Conservation (phyloP, 73 alveolate species). For the Uronychia setigera region DNA sequence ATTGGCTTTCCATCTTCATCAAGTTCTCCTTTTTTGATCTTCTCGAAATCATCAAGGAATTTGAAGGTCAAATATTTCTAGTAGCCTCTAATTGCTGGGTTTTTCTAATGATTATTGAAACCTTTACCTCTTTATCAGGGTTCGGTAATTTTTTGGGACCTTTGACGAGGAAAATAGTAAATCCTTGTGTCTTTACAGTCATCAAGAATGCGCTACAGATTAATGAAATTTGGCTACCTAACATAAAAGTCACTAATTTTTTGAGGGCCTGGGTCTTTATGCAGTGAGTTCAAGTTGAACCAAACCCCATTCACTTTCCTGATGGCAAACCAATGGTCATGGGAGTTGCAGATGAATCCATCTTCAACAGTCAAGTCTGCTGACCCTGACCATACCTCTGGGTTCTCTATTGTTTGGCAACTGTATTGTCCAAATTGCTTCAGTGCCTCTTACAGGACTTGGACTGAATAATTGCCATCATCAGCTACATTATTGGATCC, state of each 20-base stretch:
- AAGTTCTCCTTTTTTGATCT: slow-evolving; percentile 53
- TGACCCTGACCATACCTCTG: slow-evolving; percentile 61
- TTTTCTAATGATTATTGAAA: slow-evolving; percentile 67
- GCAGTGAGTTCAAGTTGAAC: slow-evolving; percentile 93
- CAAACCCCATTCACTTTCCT: slow-evolving; percentile 90
- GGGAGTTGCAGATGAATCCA: slow-evolving; percentile 90
- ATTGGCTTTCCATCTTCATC: slow-evolving; percentile 64
- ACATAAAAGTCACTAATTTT: slow-evolving; percentile 85
- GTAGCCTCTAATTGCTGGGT: slow-evolving; percentile 78
- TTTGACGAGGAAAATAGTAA: slow-evolving; percentile 85
- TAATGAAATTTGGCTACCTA: background rate
- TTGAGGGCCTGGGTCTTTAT: slow-evolving; percentile 93
- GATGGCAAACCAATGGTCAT: slow-evolving; percentile 94
- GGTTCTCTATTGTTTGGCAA: slow-evolving; percentile 57
- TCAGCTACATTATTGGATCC: slow-evolving; percentile 86
- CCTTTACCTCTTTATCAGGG: slow-evolving; percentile 53
- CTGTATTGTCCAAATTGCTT: slow-evolving; percentile 60
- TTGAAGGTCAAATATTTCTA: no score
- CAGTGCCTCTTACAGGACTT: slow-evolving; percentile 87
- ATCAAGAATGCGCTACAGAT: slow-evolving; percentile 73
- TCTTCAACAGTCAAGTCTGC: slow-evolving; percentile 69
- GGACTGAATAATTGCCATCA: slow-evolving; percentile 92
- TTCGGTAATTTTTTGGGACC: slow-evolving; percentile 61
- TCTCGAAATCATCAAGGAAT: slow-evolving; percentile 67
- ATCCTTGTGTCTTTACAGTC: slow-evolving; percentile 83